These are phyloP conservation scores for Xylaria digitata DNA, from an alignment of 2,329 filamentous ascomycete species.

Conservation along the genomic window DNA sequence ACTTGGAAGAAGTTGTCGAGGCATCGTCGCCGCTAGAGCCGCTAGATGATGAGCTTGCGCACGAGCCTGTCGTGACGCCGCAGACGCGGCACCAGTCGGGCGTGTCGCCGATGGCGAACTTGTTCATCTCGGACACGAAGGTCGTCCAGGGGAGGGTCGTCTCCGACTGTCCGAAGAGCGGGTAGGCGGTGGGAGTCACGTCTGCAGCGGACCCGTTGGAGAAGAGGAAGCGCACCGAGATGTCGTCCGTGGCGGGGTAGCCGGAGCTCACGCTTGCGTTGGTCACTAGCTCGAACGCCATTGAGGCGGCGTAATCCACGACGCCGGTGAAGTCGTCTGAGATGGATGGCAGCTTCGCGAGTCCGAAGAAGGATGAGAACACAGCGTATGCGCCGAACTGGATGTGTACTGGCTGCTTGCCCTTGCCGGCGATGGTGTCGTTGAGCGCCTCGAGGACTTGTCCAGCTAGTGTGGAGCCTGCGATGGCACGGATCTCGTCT, in stretches of 20 bases:
- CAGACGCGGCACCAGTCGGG: slow-evolving; percentile 79
- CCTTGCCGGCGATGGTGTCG: slow-evolving; percentile 58
- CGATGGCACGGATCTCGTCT: slow-evolving; percentile 71
- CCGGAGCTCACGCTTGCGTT: slow-evolving; percentile 58
- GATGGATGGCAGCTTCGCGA: slow-evolving; percentile 62
- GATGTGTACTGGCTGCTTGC: slow-evolving; percentile 57
- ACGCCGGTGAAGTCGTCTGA: slow-evolving; percentile 77
- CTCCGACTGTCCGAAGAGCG: slow-evolving; percentile 69
- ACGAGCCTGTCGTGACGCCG: slow-evolving; percentile 76
- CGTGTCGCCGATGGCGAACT: slow-evolving; percentile 74
- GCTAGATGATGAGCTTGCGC: slow-evolving; percentile 58
- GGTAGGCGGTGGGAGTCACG: slow-evolving; percentile 64
- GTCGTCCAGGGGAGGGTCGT: slow-evolving; percentile 73
- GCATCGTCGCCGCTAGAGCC: slow-evolving; percentile 44
- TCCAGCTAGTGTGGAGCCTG: slow-evolving; percentile 67
- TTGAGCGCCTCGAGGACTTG: slow-evolving; percentile 66
- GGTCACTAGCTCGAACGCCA: slow-evolving; percentile 80
- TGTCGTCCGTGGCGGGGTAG: slow-evolving; percentile 63
- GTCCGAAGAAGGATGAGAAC: slow-evolving; percentile 73
- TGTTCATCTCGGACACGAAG: slow-evolving; percentile 72
- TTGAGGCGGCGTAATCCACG: slow-evolving; percentile 84
- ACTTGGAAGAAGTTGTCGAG: slow-evolving; percentile 35
- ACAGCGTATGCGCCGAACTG: slow-evolving; percentile 71
- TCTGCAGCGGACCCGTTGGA: slow-evolving; percentile 66
- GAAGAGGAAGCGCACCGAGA: slow-evolving; percentile 71